Evolutionary conservation across 495 filamentous ascomycete genomes (phyloP).

Genomic region (Talaromyces borbonicus): DNA sequence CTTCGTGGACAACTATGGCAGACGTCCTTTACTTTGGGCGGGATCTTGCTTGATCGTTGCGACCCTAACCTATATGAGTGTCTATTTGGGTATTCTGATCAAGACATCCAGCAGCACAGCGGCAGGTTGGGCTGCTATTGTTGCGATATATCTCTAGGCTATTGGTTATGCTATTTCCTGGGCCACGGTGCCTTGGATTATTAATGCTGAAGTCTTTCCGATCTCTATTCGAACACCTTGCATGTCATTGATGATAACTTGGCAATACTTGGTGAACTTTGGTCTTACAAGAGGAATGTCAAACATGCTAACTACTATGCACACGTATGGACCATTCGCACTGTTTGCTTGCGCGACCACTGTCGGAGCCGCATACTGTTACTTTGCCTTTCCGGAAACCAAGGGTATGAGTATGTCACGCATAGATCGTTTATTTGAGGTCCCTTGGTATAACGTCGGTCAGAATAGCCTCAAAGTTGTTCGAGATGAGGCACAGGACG

Average conservation of each 20-base stretch:
- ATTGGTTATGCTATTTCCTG: conserved; percentile 17
- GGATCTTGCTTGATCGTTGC: conserved; percentile 15
- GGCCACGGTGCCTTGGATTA: conserved; percentile 17
- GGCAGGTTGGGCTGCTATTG: conserved; percentile 15
- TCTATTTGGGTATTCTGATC: conserved; percentile 13
- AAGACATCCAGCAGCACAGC: conserved; percentile 7
- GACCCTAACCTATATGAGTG: conserved; percentile 14
- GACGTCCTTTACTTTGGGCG: conserved; percentile 15
- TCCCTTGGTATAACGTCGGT: conserved; percentile 16
- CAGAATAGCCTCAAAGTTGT: not conserved
- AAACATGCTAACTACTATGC: conserved; percentile 14
- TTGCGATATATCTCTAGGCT: conserved; percentile 18
- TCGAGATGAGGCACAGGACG: not conserved
- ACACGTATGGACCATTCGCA: conserved; percentile 16
- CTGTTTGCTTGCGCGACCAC: conserved; percentile 13
- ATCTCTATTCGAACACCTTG: conserved; percentile 13
- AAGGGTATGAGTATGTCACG: conserved; percentile 18
- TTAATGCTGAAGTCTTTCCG: conserved; percentile 16
- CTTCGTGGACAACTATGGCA: conserved; percentile 15
- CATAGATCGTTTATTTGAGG: conserved; percentile 9
- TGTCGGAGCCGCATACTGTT: conserved; percentile 13
- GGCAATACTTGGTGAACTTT: conserved; percentile 18
- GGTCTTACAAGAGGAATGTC: conserved; percentile 16
- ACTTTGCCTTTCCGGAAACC: conserved; percentile 15
- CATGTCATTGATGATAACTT: conserved; percentile 14